Evolutionary conservation across 2,329 filamentous ascomycete species (phyloP).

Genomic region (Apiospora phragmitis): DNA sequence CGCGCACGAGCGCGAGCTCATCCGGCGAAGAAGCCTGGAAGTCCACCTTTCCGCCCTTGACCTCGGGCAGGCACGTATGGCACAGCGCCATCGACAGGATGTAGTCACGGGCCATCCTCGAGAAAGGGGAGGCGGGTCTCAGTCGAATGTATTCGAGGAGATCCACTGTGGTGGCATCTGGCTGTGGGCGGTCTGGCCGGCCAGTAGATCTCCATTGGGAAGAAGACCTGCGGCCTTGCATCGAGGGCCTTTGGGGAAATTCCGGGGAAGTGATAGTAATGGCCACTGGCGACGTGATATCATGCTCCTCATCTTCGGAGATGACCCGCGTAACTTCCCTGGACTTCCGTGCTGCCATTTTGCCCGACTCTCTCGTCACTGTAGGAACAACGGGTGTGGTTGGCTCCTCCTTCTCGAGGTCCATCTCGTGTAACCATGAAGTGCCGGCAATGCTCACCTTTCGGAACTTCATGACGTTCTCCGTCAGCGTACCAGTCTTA

Average conservation of each 20-base stretch:
- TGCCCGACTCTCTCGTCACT: neutral
- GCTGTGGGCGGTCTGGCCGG: slow-evolving; percentile 43
- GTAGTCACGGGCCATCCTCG: slow-evolving; percentile 78
- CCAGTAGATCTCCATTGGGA: slow-evolving; percentile 35
- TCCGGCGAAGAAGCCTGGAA: slow-evolving; percentile 92
- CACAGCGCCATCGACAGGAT: slow-evolving; percentile 84
- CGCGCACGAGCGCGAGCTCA: slow-evolving; percentile 81
- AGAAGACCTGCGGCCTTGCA: slow-evolving; percentile 28
- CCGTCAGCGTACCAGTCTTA: slow-evolving; percentile 91
- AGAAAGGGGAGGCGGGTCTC: slow-evolving; percentile 75
- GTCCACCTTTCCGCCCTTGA: slow-evolving; percentile 68
- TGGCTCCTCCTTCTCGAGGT: slow-evolving; percentile 45
- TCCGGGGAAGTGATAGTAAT: slow-evolving; percentile 27
- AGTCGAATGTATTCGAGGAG: slow-evolving; percentile 76
- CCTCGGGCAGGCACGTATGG: slow-evolving; percentile 86
- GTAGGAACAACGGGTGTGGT: neutral
- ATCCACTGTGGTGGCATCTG: slow-evolving; percentile 67
- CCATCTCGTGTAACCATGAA: slow-evolving; percentile 82
- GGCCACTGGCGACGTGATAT: slow-evolving; percentile 20
- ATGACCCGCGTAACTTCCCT: slow-evolving; percentile 16
- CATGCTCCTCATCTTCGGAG: slow-evolving; percentile 15
- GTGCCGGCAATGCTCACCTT: slow-evolving; percentile 89
- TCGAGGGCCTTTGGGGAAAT: slow-evolving; percentile 15
- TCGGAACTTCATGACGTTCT: slow-evolving; percentile 94
- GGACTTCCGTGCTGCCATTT: slow-evolving; percentile 10